Base-by-base conservation (phyloP, 2,329 filamentous ascomycete species). In the Aureobasidium namibiae region DNA sequence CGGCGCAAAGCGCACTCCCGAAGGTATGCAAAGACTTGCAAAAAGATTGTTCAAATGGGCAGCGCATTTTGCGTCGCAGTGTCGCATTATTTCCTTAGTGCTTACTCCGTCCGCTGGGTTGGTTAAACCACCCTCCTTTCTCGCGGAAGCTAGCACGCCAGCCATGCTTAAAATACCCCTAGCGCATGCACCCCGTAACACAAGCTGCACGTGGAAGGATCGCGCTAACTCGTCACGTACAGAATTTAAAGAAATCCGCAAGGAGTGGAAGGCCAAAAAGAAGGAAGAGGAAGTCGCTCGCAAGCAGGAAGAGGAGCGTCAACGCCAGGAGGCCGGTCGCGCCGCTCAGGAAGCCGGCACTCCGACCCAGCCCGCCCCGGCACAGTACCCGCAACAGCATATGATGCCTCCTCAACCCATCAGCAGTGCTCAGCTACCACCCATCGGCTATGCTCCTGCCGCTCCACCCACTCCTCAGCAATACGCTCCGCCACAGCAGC, bases 171-270 rank as follows among this genome's bases (percentile, higher is more conserved):
- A 64, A 61, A n/a, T 63, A n/a, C 18, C 42, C 48, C 62, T 71
- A 69, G 69, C 66, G 70, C 66, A 65, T 68, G 63, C 61, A 64
- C 58, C 63, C 64, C 64, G 52, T 46, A 61, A 42, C 59, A 61
- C 59, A 61, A 46, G 45, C 50, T 50, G 57, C 63, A 59, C 61
- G 59, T 63, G 65, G 62, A 60, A 60, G 59, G 31, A 49, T 16
- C 52, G 56, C 68, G 67, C 74, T 77, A 69, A 76, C 73, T 68
- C 64, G 62, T 60, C 59, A 63, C 61, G 61, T 68, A 65, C 70
- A 97, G 94, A 97, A 74, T 97, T 99, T 78, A 99, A 99, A 73
- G 94, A 99, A 70, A 96, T 97, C 62, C 89, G 94, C 64, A 97
- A 97, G 72, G 92, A 97, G 71, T 99, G 94, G 94, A 99, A 97